Conservation (phyloP, 2,329 filamentous ascomycete genomes). For the Alternaria longipes region DNA sequence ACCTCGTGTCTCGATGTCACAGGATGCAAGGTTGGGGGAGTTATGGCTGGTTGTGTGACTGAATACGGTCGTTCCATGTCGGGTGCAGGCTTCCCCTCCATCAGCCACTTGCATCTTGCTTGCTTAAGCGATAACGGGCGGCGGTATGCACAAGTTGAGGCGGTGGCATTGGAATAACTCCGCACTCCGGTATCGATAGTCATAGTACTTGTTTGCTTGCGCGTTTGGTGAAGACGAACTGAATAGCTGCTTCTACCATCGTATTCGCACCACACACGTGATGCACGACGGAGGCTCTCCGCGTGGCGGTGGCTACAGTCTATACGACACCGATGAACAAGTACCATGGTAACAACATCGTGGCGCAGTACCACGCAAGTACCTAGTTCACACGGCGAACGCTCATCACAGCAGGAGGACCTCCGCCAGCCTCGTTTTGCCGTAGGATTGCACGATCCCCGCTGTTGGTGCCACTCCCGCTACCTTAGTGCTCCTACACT, state of each 20-base stretch:
- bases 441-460: slow-evolving; percentile 6
- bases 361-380: not conserved
- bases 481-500: slow-evolving; percentile 4
- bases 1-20: not conserved
- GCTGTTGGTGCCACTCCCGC: slow-evolving; percentile 14
- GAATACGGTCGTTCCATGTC: not conserved
- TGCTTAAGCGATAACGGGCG: not conserved
- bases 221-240: not conserved
- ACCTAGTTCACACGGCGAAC: not conserved
- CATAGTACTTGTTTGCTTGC: not conserved
- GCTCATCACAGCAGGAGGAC: not conserved
- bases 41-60: not conserved
- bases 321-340: not conserved
- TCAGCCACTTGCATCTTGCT: not conserved
- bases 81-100: not conserved
- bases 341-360: not conserved
- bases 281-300: not conserved
- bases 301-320: not conserved
- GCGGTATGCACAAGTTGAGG: not conserved
- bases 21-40: not conserved
- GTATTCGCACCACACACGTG: not conserved
- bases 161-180: not conserved
- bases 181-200: not conserved
- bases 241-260: slow-evolving; percentile 1
- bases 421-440: not conserved